Percentiles rank a stretch among this genome's conserved stretches.
These are phyloP conservation scores for Codiaeum variegatum DNA, from an alignment of 441 rosid species.

Conservation along the genomic window DNA sequence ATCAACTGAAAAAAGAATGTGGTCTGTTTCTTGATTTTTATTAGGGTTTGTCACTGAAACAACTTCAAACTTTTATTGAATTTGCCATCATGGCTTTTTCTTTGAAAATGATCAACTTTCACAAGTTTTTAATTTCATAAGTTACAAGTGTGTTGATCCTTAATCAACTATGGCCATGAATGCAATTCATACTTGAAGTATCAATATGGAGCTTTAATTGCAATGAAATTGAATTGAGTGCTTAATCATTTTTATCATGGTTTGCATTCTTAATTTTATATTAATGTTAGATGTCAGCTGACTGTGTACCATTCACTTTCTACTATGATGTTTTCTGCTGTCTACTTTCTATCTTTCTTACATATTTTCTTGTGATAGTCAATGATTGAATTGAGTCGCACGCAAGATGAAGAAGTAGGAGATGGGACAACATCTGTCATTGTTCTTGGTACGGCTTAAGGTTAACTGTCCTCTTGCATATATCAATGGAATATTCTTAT, in stretches of 20 bases:
- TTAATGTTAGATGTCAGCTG: neutral
- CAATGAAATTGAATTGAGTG: neutral
- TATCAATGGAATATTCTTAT: too few relatives aligned
- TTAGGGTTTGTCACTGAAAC: neutral
- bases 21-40: neutral
- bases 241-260: neutral
- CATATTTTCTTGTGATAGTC: slow-evolving; percentile 45
- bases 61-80: neutral
- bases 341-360: slow-evolving; percentile 12
- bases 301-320: neutral
- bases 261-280: neutral
- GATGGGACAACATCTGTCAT: slow-evolving; percentile 97
- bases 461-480: neutral
- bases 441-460: slow-evolving; percentile 59
- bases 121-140: neutral
- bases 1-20: neutral
- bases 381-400: slow-evolving; percentile 89
- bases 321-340: neutral
- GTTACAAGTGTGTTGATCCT: neutral
- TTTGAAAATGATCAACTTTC: neutral
- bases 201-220: neutral
- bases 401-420: slow-evolving; percentile 98
- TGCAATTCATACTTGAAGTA: neutral
- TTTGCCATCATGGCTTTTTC: neutral
- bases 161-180: neutral